Evolutionary conservation across 2,329 filamentous ascomycete species (phyloP), one percentile per base, ranked within the genome.

Genomic region (Pyrenochaeta sp.): DNA sequence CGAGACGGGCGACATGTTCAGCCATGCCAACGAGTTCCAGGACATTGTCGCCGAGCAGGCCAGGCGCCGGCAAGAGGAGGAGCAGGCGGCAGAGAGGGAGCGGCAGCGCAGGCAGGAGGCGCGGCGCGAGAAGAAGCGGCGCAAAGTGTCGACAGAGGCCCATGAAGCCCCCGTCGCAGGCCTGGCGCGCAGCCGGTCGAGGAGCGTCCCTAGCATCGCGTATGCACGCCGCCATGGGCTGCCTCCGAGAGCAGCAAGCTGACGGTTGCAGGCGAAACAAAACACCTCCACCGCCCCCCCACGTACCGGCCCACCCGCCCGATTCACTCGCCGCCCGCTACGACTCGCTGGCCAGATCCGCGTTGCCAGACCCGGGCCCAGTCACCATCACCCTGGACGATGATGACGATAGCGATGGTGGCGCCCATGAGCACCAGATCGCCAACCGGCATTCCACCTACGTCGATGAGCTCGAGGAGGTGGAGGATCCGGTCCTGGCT

Each of bases 1-100:
- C 6, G 63, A 67, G 15, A 58, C 52, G 9, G 61, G 67, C 21
- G 55, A 62, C 39, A 67, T 78, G 19, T 78, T 78, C 53, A 75
- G 71, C 38, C 74, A 76, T 41, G 71, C 73, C 3, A 67, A 61
- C 36, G 61, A 68, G 15, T 75, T 71, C 56, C 51, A 57, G 13
- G 64, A 71, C 7, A 65, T 73, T 35, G 61, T 75, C 10, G 67
- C 71, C 22, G 67, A 73, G 30, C 53, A 76, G 32, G 58, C 69
- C 41, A 65, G 60, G 19, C 51, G 56, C 21, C 63, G 67, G 28
- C 63, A 61, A 28, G 61, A 63, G 18, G 51, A 53, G 13, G 64
- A 50, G 52, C 61, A 28, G 42, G 54, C 55, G 37, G 42, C 49
- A 14, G 53, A 67, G 47, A 55, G 61, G 52, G 51, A 61, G 51